Evolutionary conservation across 2,329 filamentous ascomycete genomes (phyloP).

Genomic region (Trichoderma sp.): DNA sequence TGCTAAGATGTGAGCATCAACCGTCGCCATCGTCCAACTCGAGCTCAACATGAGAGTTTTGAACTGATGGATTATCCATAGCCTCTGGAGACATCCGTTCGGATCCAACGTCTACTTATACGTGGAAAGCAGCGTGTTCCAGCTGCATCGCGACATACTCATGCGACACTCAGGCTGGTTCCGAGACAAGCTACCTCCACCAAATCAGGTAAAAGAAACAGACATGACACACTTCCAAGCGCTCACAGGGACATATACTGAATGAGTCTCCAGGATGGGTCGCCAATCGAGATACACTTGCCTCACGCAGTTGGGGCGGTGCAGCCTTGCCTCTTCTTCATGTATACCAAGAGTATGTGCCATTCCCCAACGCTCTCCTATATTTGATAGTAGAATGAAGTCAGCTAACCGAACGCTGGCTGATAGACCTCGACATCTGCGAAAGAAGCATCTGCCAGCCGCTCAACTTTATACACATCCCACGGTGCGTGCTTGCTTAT

Average conservation of each 20-base stretch:
- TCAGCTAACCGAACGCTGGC: background rate
- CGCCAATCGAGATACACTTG: slow-evolving; percentile 35
- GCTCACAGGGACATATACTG: background rate
- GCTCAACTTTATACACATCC: slow-evolving; percentile 38
- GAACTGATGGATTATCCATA: slow-evolving; percentile 21
- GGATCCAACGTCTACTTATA: slow-evolving; percentile 41
- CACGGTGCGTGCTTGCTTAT: slow-evolving; percentile 41
- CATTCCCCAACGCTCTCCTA: no score
- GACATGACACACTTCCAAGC: background rate
- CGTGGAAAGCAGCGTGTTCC: slow-evolving; percentile 33
- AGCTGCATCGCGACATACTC: slow-evolving; percentile 43
- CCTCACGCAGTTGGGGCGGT: slow-evolving; percentile 35
- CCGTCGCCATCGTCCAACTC: background rate
- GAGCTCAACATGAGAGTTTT: no score
- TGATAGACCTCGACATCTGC: slow-evolving; percentile 38
- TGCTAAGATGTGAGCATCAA: slow-evolving; percentile 33
- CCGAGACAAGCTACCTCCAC: slow-evolving; percentile 39
- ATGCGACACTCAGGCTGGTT: slow-evolving; percentile 41
- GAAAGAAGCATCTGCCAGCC: slow-evolving; percentile 34
- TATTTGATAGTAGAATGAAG: background rate
- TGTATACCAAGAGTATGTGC: slow-evolving; percentile 42
- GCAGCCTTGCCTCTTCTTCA: slow-evolving; percentile 40
- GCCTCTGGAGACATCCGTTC: slow-evolving; percentile 40
- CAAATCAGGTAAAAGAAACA: slow-evolving; percentile 33
- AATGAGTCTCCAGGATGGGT: slow-evolving; percentile 35